phyloP scores from a whole-genome alignment of 352 stramenopile genomes.

The Phytophthora podocarpi region DNA sequence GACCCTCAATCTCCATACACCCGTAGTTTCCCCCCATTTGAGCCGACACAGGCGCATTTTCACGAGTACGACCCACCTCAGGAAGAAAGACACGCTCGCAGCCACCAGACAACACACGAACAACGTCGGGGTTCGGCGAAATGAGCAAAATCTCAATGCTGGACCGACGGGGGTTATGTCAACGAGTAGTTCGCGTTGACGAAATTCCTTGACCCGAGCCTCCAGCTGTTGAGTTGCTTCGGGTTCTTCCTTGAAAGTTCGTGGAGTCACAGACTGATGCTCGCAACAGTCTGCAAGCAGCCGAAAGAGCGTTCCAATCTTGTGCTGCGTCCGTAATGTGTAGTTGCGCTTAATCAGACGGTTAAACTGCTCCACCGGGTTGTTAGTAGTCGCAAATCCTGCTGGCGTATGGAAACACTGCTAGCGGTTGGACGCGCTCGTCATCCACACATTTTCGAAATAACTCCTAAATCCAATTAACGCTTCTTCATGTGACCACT shows the following conservation, averaged over 20 bases:
- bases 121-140: not conserved
- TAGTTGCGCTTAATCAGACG: slow-evolving; percentile 29
- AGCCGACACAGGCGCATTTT: not conserved
- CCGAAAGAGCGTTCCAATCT: not conserved
- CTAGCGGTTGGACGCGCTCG: slow-evolving; percentile 8
- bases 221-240: not conserved
- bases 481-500: not conserved
- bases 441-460: not conserved
- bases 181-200: not conserved
- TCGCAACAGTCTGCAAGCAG: not conserved
- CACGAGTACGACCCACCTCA: not conserved
- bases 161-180: not conserved
- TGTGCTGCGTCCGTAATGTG: slow-evolving; percentile 10
- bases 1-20: not conserved
- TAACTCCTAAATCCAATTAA: not conserved
- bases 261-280: not conserved
- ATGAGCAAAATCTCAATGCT: slow-evolving; percentile 3
- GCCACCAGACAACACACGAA: not conserved
- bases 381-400: slow-evolving; percentile 2
- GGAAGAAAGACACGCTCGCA: not conserved
- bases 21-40: slow-evolving; percentile 12
- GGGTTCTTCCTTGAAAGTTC: not conserved
- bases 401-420: slow-evolving; percentile 19
- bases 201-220: slow-evolving; percentile 7
- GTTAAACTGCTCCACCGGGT: slow-evolving; percentile 11